Percentiles rank a stretch among this genome's conserved stretches.
These are phyloP conservation scores for Bryum argenteum DNA, from an alignment of 225 moss, liverwort and hornwort genomes.

Conservation along the genomic window DNA sequence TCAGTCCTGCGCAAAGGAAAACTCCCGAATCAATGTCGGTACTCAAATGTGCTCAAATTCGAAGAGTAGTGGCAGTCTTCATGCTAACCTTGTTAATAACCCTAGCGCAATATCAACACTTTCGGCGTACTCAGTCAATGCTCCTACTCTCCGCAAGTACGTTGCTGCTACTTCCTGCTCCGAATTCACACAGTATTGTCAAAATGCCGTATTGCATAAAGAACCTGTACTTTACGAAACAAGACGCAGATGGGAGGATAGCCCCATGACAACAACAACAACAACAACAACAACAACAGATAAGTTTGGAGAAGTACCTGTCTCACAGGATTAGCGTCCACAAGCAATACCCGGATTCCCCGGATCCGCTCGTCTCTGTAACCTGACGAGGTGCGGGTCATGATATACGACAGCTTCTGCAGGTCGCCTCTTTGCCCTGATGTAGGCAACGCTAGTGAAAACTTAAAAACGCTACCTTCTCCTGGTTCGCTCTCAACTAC, in stretches of 20 bases:
- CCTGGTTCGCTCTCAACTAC: conserved; percentile 74
- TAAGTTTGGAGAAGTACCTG: conserved; percentile 46
- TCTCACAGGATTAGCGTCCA: conserved; percentile 80
- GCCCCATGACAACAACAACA: too few relatives aligned
- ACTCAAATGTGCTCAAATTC: background rate
- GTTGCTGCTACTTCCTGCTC: conserved; percentile 63
- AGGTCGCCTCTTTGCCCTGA: conserved; percentile 51
- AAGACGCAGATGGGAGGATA: too few relatives aligned
- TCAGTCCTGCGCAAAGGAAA: conserved; percentile 31
- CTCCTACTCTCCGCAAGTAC: conserved; percentile 61
- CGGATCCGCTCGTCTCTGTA: conserved; percentile 65
- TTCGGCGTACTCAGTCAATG: conserved; percentile 50
- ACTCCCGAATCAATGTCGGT: background rate
- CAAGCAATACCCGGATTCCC: conserved; percentile 67
- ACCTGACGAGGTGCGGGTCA: conserved; percentile 42
- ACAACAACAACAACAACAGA: too few relatives aligned
- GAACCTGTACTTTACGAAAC: background rate
- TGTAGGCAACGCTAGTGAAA: conserved; percentile 58
- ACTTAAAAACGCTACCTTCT: conserved; percentile 90
- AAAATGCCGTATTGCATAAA: background rate
- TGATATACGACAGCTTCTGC: conserved; percentile 31
- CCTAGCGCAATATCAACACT: conserved; percentile 40
- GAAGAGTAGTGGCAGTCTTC: background rate
- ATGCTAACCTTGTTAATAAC: conserved; percentile 41
- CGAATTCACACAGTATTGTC: conserved; percentile 18